Percentiles rank a stretch among this genome's conserved stretches.
Evolutionary conservation across 805 yeast species (phyloP).

Genomic region (Spathaspora hagerdaliae): DNA sequence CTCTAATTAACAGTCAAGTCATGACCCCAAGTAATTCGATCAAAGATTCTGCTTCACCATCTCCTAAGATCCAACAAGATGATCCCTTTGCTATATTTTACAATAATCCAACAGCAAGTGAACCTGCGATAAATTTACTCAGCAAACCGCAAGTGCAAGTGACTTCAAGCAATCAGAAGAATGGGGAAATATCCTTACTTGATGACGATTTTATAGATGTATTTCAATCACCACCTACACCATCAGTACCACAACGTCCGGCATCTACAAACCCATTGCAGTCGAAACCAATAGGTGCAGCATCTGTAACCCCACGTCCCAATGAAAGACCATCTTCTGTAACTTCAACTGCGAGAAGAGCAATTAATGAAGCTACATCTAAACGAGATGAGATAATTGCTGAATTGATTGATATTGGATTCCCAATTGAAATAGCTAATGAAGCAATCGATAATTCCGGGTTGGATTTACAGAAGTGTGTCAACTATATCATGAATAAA

Average conservation of each 20-base stretch:
- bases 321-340: not conserved
- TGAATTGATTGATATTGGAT: slow-evolving; percentile 77
- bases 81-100: slow-evolving; percentile 10
- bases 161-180: not conserved
- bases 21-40: not conserved
- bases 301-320: not conserved
- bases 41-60: slow-evolving; percentile 1
- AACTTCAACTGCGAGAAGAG: not conserved
- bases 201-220: slow-evolving; percentile 45
- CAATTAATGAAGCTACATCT: not conserved
- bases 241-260: slow-evolving; percentile 2
- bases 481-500: slow-evolving; percentile 57
- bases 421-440: slow-evolving; percentile 55
- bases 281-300: not conserved
- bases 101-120: not conserved
- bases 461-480: slow-evolving; percentile 59
- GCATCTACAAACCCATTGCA: not conserved
- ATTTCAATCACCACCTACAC: slow-evolving; percentile 11
- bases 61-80: not conserved
- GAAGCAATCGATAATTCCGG: slow-evolving; percentile 60
- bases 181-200: slow-evolving; percentile 16
- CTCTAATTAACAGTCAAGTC: not conserved
- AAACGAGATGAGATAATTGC: slow-evolving; percentile 52
- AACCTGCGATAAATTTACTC: not conserved
- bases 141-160: not conserved